Evolutionary conservation across 805 yeast genomes (phyloP), one percentile per base, ranked within the genome.

Genomic region (Saccharomycodes ludwigii): DNA sequence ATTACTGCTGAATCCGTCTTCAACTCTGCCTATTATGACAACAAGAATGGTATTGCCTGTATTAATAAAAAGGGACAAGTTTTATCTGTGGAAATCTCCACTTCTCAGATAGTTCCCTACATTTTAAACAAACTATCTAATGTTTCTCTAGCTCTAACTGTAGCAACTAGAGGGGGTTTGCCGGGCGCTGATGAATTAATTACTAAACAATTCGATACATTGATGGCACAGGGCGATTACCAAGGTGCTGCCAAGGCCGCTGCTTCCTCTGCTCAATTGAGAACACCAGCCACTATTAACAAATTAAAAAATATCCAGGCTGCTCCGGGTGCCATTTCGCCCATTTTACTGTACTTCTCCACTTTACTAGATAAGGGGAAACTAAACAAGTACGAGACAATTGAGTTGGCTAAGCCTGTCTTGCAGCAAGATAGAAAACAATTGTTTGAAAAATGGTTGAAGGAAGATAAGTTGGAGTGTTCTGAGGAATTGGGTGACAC

Each of bases 401-500:
- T 91, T 40, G 98, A 91, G 60, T 74, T 91, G 46, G 96, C 95
- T 15, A 78, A 77, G 53, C 97, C 98, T 7, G 94, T 91, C 4
- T 67, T 91, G 52, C 95, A 84, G 61, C 96, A 86, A 63, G 93
- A 84, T 56, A 80, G 95, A 54, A 79, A 82, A 50, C 94, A 83
- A 41, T 65, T 93, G 41, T 76, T 91, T 42, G 98, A 91, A 60
- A 91, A 88, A 63, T 91, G 96, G 86, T 71, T 91, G 56, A 80
- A 78, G 55, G 97, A 91, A 58, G 94, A 85, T 54, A 91, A 91
- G 59, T 71, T 91, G 43, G 86, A 88, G 40, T 75, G 80, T 31
- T 82, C 95, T n/a, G 99, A 91, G 62, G 96, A 86, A 59, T 70
- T 91, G 42, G 99, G 98, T 63, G 99, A 91, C 54, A 71, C 85